Evolutionary conservation across 306 rosid genomes (phyloP), one percentile per base, ranked within the genome.

Genomic region (Malus fusca): DNA sequence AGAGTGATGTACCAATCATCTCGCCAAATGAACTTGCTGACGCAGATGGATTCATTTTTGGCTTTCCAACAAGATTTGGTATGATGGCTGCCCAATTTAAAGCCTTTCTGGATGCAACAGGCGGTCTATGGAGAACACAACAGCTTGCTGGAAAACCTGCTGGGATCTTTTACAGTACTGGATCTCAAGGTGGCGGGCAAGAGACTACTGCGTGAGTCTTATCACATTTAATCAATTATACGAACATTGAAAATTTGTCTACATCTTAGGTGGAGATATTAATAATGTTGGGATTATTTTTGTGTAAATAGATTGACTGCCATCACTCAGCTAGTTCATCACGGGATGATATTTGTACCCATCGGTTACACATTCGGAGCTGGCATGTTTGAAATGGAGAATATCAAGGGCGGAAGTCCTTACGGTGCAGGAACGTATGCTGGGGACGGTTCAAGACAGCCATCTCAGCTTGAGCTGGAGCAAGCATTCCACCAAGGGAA

Each of bases 51-150:
- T 88, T 93, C 56, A 63, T 93, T 61, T 91, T 91, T 40, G 98
- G 98, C 62, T 93, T 93, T 77, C 98, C 98, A 52, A 93, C 98
- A 66, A 91, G 98, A 88, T 93, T 87, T 56, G 98, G 98, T 60
- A 93, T 93, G 98, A 93, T 93, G 98, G 86, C 98, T 81, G 97
- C 98, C 79, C 98, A 93, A 82, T 93, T 91, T 81, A 91, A 93
- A 81, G 96, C 97, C 59, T 93, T 93, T 72, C 69, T 93, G 44
- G 98, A 93, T 52, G 87, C 94, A 58, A 93, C 98, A 70, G 98
- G 98, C 12, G 92, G 93, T 30, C 83, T 91, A 56, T 93, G 98
- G 98, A 91, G 91, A 77, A 12, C 96, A 71, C 96, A 93, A 77
- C 87, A 88, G 79, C 98, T 93, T 80, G 96, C 96, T 9, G 98